Percentiles rank a stretch among this genome's conserved stretches.
Evolutionary conservation across 75 land plant species (phyloP).

Genomic region (Sequoia sempervirens): DNA sequence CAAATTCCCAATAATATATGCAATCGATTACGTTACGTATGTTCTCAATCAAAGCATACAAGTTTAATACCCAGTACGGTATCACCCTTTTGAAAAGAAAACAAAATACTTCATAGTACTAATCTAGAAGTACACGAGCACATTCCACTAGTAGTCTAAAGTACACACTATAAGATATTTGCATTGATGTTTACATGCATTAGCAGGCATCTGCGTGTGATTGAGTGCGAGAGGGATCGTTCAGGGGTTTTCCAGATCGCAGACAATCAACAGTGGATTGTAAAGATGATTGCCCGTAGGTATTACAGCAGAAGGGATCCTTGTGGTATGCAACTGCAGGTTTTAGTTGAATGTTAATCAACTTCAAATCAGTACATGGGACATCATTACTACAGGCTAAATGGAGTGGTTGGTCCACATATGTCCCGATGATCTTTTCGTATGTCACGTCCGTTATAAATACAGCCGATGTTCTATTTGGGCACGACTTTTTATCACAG

Average conservation of each 20-base stretch:
- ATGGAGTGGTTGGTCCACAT: slow-evolving; percentile 33
- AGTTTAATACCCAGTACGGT: no score
- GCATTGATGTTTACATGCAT: no score
- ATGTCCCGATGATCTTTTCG: slow-evolving; percentile 58
- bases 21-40: no score
- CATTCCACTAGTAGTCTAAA: no score
- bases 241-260: neutral
- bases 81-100: no score
- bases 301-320: slow-evolving; percentile 41
- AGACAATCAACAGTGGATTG: slow-evolving; percentile 33
- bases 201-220: neutral
- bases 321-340: neutral
- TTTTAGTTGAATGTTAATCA: slow-evolving; percentile 42
- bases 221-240: neutral
- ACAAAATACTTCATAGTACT: no score
- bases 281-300: slow-evolving; percentile 45
- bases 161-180: no score
- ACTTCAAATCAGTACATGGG: slow-evolving; percentile 56
- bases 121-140: no score
- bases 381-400: slow-evolving; percentile 67
- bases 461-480: slow-evolving; percentile 61
- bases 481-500: slow-evolving; percentile 55
- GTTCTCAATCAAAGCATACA: no score
- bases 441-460: slow-evolving; percentile 45
- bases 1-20: no score